phyloP scores from a whole-genome alignment of 345 rosid genomes.

The Clausena lansium region DNA sequence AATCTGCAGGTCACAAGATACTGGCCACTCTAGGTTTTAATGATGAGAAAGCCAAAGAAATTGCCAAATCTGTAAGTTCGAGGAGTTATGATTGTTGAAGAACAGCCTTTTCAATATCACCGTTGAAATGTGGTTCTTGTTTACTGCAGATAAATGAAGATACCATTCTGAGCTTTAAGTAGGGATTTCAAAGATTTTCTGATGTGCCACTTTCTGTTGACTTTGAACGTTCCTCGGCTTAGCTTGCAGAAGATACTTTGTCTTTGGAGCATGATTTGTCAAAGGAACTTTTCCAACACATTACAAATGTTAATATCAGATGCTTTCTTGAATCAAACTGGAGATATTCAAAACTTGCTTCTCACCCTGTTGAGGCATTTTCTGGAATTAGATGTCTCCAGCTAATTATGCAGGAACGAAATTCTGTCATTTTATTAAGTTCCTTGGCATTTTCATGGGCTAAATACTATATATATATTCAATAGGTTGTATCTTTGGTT shows the following conservation, averaged over 20 bases:
- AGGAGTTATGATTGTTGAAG: neutral
- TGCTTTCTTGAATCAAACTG: constrained; percentile 5
- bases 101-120: neutral
- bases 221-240: neutral
- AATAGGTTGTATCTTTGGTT: neutral
- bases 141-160: constrained; percentile 65
- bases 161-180: constrained; percentile 41
- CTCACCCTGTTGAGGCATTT: neutral
- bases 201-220: constrained; percentile 1
- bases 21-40: constrained; percentile 64
- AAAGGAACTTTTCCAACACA: neutral
- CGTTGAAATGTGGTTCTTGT: constrained; percentile 9
- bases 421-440: neutral
- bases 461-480: too few relatives aligned
- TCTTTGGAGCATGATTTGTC: neutral
- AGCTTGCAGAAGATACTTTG: neutral
- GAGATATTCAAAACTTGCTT: neutral
- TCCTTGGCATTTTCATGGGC: neutral
- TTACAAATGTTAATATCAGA: neutral
- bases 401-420: neutral
- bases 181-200: constrained; percentile 18
- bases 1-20: constrained; percentile 75
- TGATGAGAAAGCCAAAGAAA: constrained; percentile 80
- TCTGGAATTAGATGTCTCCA: neutral
- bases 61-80: constrained; percentile 57